phyloP scores from a whole-genome alignment of 176 grass and related monocot genomes.

The Lolium perenne region DNA sequence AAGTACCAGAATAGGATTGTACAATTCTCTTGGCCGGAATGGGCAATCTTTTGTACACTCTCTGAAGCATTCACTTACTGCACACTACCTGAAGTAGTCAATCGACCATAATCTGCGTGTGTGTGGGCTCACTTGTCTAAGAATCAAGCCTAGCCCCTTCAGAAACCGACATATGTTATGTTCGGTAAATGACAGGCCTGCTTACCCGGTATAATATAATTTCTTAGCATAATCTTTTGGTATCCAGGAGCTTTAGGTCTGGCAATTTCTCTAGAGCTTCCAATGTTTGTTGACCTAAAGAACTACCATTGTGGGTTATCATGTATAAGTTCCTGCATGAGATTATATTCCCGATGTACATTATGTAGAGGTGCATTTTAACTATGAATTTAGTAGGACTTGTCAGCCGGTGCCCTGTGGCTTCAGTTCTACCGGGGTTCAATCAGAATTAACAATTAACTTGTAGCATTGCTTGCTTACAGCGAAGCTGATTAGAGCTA shows the following conservation, averaged over 20 bases:
- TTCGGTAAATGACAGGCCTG: background rate
- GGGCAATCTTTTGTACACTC: constrained; percentile 1
- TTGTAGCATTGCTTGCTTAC: too few species aligned
- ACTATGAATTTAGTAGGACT: too few species aligned
- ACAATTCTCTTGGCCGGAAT: constrained; percentile 25
- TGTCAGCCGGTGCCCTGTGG: too few species aligned
- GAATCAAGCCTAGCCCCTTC: background rate
- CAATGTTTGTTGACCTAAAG: background rate
- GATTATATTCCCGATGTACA: background rate
- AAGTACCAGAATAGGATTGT: constrained; percentile 47
- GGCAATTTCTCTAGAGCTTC: background rate
- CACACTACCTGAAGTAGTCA: background rate
- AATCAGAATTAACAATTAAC: too few species aligned
- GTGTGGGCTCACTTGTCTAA: background rate
- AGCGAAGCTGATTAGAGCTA: too few species aligned
- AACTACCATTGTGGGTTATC: background rate
- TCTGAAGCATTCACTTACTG: background rate
- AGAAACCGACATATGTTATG: background rate
- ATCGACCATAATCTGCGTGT: background rate
- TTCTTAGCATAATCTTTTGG: background rate
- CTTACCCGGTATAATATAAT: background rate
- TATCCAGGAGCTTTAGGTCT: background rate
- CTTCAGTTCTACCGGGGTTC: too few species aligned
- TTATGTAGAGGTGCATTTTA: background rate
- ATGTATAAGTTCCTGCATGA: background rate